Conservation (phyloP, 2,329 filamentous ascomycete species). For the Pseudophaeomoniella oleicola region DNA sequence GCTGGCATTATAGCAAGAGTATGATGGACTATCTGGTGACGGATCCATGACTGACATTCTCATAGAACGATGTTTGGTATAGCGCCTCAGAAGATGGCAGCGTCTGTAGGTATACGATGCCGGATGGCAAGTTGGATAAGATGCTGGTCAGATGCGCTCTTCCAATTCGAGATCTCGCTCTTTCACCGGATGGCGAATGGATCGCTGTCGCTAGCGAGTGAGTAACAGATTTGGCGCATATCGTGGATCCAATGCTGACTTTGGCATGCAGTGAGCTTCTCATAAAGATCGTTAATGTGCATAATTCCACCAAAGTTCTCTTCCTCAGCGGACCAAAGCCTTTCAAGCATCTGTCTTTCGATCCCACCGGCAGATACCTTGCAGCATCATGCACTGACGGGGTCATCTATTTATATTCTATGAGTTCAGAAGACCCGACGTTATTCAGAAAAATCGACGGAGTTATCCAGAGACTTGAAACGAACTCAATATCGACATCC, state of each 20-base stretch:
- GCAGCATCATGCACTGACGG: slow-evolving; percentile 81
- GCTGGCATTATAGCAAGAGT: slow-evolving; percentile 40
- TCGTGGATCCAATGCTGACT: neutral
- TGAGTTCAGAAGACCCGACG: slow-evolving; percentile 63
- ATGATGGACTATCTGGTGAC: neutral
- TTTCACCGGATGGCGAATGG: slow-evolving; percentile 73
- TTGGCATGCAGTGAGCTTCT: slow-evolving; percentile 53
- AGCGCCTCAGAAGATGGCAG: slow-evolving; percentile 87
- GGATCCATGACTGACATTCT: slow-evolving; percentile 1
- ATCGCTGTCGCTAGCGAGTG: slow-evolving; percentile 89
- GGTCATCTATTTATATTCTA: slow-evolving; percentile 75
- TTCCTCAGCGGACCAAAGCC: slow-evolving; percentile 72
- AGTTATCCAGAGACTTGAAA: slow-evolving; percentile 64
- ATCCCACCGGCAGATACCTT: slow-evolving; percentile 60
- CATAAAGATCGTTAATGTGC: slow-evolving; percentile 74
- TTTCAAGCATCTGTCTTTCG: slow-evolving; percentile 86
- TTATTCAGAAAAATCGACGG: slow-evolving; percentile 75
- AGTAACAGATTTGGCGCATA: slow-evolving; percentile 15
- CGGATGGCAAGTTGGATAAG: slow-evolving; percentile 54
- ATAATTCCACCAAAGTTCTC: slow-evolving; percentile 61
- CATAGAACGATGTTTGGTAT: slow-evolving; percentile 65
- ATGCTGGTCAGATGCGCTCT: slow-evolving; percentile 74
- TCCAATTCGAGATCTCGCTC: slow-evolving; percentile 69
- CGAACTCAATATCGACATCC: slow-evolving; percentile 61
- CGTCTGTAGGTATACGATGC: slow-evolving; percentile 84